Base-by-base conservation (phyloP, 1,284 basidiomycete genomes). In the Hymenochaete sp. region DNA sequence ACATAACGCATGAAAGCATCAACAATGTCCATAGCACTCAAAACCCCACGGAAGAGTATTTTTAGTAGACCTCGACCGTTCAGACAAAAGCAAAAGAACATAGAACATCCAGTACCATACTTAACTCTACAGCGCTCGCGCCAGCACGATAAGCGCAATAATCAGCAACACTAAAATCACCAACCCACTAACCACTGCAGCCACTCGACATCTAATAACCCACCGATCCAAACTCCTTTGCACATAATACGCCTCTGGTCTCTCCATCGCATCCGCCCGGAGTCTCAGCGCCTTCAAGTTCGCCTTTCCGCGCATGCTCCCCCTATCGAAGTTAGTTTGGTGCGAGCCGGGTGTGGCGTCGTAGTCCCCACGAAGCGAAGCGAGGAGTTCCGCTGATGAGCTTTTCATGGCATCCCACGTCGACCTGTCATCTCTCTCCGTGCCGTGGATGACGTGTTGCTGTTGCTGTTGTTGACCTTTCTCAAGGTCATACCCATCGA, bases 141-240 rank as follows among this genome's bases (percentile, higher is more conserved):
- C 48, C 31, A 60, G 54, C 22, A 71, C 61, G 28, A 71, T 51
- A n/a, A 73, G 48, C 13, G 65, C 62, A 13, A 66, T 60, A 16
- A 72, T 49, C 44, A 66, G 62, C 11, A 57, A 64, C 3, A 59
- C 53, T 18, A 61, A 32, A 3, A 74, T 52, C 24, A 72, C 18
- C 25, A 66, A 45, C 6, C 70, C 68, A 44, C 71, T 68, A 40
- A 57, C 49, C 24, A 64, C 56, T 18, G 71, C 71, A 0, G 71
- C 71, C 21, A 71, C 56, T 40, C 72, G 64, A 54, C 72, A 73
- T 7, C 71, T 58, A 16, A 51, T 51, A 11, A 73, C 67, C 68
- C 71, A 73, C n/a, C 57, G 65, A 49, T 70, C 61, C n/a, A 37
- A 8, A 26, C 42, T 54, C 52, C 33, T 56, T 50, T 44, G 50